Evolutionary conservation across 768 basidiomycete species (phyloP), one percentile per base, ranked within the genome.

Genomic region (Lactarius indigo): DNA sequence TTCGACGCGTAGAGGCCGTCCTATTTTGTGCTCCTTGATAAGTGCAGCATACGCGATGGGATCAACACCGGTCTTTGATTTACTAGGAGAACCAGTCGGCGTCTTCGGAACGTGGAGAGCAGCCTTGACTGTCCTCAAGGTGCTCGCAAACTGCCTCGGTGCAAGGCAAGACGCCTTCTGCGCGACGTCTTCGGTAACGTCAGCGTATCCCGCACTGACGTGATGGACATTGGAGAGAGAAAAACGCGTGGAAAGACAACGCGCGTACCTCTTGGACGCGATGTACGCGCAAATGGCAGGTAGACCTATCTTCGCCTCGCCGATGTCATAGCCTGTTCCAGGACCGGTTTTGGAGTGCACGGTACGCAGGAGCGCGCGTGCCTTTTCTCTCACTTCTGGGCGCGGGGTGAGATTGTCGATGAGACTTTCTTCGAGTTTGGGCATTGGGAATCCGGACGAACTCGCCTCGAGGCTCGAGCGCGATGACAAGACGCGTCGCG

Each of bases 261-360:
- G 57, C 13, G 59, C 75, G 52, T 65, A 85, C 85, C 76, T 74
- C 74, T 80, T 75, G 8, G 83, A 84, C 28, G 84, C 83, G 57
- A 86, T 72, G 61, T 78, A 78, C 31, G 83, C 81, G 68, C 83
- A 85, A 35, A 84, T 80, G 6, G 85, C 83, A 20, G 82, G 77
- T 35, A 85, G 64, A 26, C 81, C 84, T 4, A 75, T 74, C 2
- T 72, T 73, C 17, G 75, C 75, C 26, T 78, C 67, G 4, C 79
- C 77, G 3, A 85, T 66, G 23, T 80, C 76, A 61, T 78, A 78
- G 7, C 85, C 85, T 9, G 84, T 82, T n/a, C 84, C 84, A 18
- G 77, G 79, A 2, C 73, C 77, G 17, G 84, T 85, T 68, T 76
- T 82, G 5, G 77, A 70, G 55, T 77, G 74, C 1, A 80, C 81